Evolutionary conservation across 2,329 filamentous ascomycete genomes (phyloP).

Genomic region (Cryphonectria carpinicola): DNA sequence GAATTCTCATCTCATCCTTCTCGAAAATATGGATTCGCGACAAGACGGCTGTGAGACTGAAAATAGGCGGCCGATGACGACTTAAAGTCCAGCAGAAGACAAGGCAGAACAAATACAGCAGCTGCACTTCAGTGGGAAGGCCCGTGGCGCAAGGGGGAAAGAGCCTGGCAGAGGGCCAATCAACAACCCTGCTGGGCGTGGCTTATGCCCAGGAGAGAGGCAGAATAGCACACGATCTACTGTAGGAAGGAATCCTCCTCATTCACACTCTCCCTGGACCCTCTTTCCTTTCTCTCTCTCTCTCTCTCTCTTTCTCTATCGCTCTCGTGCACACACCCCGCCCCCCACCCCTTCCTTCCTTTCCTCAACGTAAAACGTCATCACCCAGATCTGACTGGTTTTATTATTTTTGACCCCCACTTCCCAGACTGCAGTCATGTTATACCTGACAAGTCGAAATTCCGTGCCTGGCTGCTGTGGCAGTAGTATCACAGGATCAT

Average conservation of each 20-base stretch:
- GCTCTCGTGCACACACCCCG: too few relatives aligned
- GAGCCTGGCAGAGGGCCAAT: neutral
- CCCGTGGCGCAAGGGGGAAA: neutral
- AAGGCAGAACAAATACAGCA: neutral
- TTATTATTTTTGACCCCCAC: neutral
- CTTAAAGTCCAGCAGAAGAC: neutral
- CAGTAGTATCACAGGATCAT: neutral
- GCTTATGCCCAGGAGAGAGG: neutral
- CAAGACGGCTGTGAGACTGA: neutral
- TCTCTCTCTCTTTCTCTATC: neutral
- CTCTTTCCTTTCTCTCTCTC: neutral
- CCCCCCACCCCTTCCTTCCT: neutral
- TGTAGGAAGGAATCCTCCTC: neutral
- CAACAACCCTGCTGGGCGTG: neutral
- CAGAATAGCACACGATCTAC: neutral
- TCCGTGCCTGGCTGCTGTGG: neutral
- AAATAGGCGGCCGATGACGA: neutral
- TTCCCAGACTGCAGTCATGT: neutral
- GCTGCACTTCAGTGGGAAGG: neutral
- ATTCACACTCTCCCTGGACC: neutral
- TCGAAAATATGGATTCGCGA: neutral
- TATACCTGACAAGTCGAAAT: neutral
- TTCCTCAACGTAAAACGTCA: neutral
- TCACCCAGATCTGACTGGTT: neutral
- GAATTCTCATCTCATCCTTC: slow-evolving; percentile 2